phyloP scores from a whole-genome alignment of 1,284 basidiomycete genomes.

The Somion occarium region DNA sequence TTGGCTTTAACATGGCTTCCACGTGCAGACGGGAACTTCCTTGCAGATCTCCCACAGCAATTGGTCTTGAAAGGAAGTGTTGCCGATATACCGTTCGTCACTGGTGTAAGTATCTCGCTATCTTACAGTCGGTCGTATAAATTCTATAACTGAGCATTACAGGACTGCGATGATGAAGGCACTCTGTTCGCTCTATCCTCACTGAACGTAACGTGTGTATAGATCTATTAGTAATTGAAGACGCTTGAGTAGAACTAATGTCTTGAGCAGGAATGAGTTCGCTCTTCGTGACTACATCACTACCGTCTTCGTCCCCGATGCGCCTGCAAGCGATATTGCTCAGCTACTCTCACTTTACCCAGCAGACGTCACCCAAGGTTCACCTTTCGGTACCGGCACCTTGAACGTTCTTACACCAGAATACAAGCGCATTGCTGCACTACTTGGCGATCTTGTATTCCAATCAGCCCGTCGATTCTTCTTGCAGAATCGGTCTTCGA shows the following conservation, averaged over 20 bases:
- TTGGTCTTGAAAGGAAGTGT: constrained; percentile 23
- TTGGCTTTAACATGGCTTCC: constrained; percentile 31
- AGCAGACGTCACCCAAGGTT: constrained; percentile 38
- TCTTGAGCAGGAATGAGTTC: constrained; percentile 38
- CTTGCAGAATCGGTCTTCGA: constrained; percentile 30
- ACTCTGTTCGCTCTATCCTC: constrained; percentile 41
- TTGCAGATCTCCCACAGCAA: constrained; percentile 25
- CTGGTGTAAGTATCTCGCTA: constrained; percentile 15
- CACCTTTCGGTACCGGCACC: constrained; percentile 45
- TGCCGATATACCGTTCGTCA: constrained; percentile 29
- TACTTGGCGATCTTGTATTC: constrained; percentile 46
- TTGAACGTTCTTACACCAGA: constrained; percentile 41
- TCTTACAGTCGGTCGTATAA: not conserved
- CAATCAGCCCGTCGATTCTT: constrained; percentile 38
- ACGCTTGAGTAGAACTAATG: constrained; percentile 36
- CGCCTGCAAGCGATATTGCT: constrained; percentile 25
- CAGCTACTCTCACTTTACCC: constrained; percentile 37
- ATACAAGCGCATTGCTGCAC: constrained; percentile 46
- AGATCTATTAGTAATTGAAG: constrained; percentile 14
- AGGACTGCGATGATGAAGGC: constrained; percentile 50
- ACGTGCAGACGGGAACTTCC: constrained; percentile 33
- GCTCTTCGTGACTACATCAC: constrained; percentile 33
- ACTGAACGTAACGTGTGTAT: constrained; percentile 27
- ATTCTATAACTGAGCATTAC: not conserved
- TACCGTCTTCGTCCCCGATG: constrained; percentile 23